These are phyloP conservation scores for Globisporangium perplexum DNA, from an alignment of 352 stramenopile genomes.

Conservation along the genomic window DNA sequence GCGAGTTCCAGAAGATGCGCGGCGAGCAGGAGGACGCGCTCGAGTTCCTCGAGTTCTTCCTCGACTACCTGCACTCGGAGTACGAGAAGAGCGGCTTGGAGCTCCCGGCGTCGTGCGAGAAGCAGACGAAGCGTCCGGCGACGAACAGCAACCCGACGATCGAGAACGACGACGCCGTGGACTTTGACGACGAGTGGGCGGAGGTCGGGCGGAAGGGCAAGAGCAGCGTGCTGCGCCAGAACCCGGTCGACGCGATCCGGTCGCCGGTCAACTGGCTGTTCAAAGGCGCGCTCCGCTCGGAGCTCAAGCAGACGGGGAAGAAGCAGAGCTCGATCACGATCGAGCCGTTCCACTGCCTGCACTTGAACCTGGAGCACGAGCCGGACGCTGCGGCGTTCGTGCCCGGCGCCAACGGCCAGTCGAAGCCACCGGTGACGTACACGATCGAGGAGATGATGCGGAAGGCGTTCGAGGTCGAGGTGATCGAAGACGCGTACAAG, in stretches of 20 bases:
- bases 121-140: constrained; percentile 43
- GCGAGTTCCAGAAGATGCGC: constrained; percentile 75
- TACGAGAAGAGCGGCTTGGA: constrained; percentile 68
- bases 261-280: constrained; percentile 87
- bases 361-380: constrained; percentile 74
- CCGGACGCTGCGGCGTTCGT: constrained; percentile 16
- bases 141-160: constrained; percentile 14
- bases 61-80: constrained; percentile 79
- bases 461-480: constrained; percentile 65
- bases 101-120: constrained; percentile 50
- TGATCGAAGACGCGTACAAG: constrained; percentile 54
- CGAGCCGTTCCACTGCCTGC: constrained; percentile 83
- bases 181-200: constrained; percentile 66
- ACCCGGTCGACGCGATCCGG: constrained; percentile 47
- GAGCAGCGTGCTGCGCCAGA: constrained; percentile 68
- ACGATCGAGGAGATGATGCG: constrained; percentile 75
- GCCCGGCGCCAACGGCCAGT: constrained; percentile 28
- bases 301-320: constrained; percentile 67
- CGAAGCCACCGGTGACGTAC: constrained; percentile 28
- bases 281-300: constrained; percentile 71
- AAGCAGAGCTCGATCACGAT: constrained; percentile 80
- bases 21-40: constrained; percentile 81
- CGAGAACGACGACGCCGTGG: constrained; percentile 9
- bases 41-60: constrained; percentile 84
- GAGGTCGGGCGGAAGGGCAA: constrained; percentile 78